Evolutionary conservation across 768 basidiomycete species (phyloP).

Genomic region (Hygrophorus russula): DNA sequence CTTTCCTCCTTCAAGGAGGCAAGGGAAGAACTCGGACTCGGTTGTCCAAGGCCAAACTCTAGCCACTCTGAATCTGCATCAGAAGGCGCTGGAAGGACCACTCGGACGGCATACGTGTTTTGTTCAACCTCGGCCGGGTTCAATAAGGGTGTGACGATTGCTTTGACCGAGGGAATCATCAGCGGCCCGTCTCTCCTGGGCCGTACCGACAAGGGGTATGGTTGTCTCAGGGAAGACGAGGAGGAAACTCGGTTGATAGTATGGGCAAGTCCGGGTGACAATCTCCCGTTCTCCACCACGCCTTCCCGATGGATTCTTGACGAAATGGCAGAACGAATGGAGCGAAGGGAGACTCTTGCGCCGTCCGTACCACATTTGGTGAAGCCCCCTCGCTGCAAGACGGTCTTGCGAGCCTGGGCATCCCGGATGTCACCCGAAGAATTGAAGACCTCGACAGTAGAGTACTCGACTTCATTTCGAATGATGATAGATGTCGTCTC

Average conservation of each 20-base stretch:
- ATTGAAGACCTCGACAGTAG: slow-evolving; percentile 51
- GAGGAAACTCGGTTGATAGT: slow-evolving; percentile 25
- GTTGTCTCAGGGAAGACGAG: slow-evolving; percentile 13
- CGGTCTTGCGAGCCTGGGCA: slow-evolving; percentile 52
- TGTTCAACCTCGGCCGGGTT: slow-evolving; percentile 19
- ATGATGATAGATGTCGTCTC: slow-evolving; percentile 49
- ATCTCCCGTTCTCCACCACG: slow-evolving; percentile 6
- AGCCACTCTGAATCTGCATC: slow-evolving; percentile 60
- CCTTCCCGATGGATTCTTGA: background rate
- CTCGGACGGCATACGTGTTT: slow-evolving; percentile 47
- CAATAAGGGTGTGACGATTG: slow-evolving; percentile 41
- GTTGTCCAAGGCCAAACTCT: slow-evolving; percentile 60
- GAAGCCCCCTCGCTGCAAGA: slow-evolving; percentile 46
- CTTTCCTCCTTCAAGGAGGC: slow-evolving; percentile 8
- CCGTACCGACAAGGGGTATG: slow-evolving; percentile 14
- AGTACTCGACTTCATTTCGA: slow-evolving; percentile 42
- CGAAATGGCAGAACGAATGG: slow-evolving; percentile 8
- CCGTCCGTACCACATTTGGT: slow-evolving; percentile 55
- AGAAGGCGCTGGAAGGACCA: slow-evolving; percentile 43
- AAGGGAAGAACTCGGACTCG: slow-evolving; percentile 7
- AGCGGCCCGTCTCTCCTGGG: slow-evolving; percentile 41
- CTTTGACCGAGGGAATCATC: slow-evolving; percentile 49
- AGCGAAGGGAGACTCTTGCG: slow-evolving; percentile 44
- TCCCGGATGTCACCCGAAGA: slow-evolving; percentile 45
- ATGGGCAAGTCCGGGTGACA: slow-evolving; percentile 19